Evolutionary conservation across 208 protist species (phyloP), one percentile per base, ranked within the genome.

Genomic region (Acanthamoeba healyi): DNA sequence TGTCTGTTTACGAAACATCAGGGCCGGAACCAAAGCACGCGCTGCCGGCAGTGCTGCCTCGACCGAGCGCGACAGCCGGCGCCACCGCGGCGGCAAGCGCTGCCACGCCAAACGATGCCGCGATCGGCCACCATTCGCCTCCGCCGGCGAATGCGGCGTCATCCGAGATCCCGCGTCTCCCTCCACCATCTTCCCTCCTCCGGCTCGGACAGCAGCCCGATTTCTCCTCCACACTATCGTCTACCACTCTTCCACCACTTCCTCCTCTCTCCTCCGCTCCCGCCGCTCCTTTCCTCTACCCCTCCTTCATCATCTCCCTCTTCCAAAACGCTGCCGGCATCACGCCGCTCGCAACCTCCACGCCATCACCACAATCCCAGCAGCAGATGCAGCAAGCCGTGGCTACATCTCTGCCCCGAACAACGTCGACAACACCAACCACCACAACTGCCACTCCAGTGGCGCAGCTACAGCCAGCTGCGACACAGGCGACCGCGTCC

Each of bases 251-350:
- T 12, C 70, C 70, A 29, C 70, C 70, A 17, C 70, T 79, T 24
- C 24, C 70, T 79, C 70, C 70, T 38, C 70, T 79, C 10, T 79
- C 70, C 36, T 24, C 36, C 32, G 38, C 70, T 7, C 10, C 70
- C n/a, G 24, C 70, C 38, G 42, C 70, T 10, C 29, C 70, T 3
- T 79, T 79, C 38, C n/a, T 79, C 70, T 79, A 79, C 42, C 70
- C 70, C 38, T 79, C 70, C 38, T 79, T 79, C 36, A 79, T 79
- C 32, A 79, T 79, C 70, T 79, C 70, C 70, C 70, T 79, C 34
- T 79, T 79, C 70, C 70, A 79, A 44, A 79, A 79, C 32, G 70
- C 70, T 42, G 70, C 70, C 10, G 70, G 70, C 10, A 79, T 44
- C 36, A 79, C 70, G 14, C 70, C 70, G 6, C 10, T 79, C 24